These are phyloP conservation scores for Leptographium galeiforme DNA, from an alignment of 2,329 filamentous ascomycete species.

Conservation along the genomic window DNA sequence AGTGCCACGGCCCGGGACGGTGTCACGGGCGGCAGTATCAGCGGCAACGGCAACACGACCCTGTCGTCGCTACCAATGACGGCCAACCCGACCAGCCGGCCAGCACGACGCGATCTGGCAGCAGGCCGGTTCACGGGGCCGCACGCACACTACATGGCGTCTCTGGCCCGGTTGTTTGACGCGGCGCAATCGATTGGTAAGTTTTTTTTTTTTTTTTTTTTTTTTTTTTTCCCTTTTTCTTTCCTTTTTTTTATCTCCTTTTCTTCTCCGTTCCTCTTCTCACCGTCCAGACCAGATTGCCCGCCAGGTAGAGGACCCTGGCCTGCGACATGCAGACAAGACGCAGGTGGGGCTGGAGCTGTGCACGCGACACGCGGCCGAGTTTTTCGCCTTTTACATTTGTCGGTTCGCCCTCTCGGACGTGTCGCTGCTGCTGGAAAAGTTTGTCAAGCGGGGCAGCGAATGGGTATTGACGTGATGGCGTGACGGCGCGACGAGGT, in stretches of 20 bases:
- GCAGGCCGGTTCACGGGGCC: conserved; percentile 66
- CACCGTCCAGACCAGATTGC: conserved; percentile 68
- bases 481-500: neutral
- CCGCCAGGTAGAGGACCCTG: conserved; percentile 89
- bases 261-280: too few species aligned
- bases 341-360: conserved; percentile 93
- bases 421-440: conserved; percentile 74
- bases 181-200: conserved; percentile 84
- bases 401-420: conserved; percentile 90
- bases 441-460: conserved; percentile 90
- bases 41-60: conserved; percentile 18
- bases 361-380: conserved; percentile 81
- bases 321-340: conserved; percentile 77
- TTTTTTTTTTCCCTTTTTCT: neutral
- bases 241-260: neutral
- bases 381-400: conserved; percentile 96
- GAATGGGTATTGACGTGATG: conserved; percentile 63
- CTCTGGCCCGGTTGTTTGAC: conserved; percentile 82
- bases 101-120: conserved; percentile 57
- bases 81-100: conserved; percentile 46
- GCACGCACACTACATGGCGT: conserved; percentile 81
- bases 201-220: conserved; percentile 17
- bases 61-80: conserved; percentile 72
- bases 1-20: neutral
- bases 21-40: neutral